These are phyloP conservation scores for Rhodotorula sp. DNA, from an alignment of 1,284 basidiomycete species.

Conservation along the genomic window DNA sequence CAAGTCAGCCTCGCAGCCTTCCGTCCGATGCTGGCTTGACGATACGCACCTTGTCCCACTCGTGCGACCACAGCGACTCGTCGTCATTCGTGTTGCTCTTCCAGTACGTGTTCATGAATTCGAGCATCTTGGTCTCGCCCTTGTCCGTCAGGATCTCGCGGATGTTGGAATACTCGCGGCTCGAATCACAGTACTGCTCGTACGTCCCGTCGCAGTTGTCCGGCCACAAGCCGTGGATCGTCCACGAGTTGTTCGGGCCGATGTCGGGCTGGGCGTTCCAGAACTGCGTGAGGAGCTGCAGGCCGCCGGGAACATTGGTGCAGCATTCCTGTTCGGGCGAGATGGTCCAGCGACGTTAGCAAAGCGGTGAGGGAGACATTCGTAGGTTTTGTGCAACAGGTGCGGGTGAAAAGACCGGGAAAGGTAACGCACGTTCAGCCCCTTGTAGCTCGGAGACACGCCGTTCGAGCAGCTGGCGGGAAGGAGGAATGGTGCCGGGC, in stretches of 20 bases:
- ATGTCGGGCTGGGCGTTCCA: slow-evolving; percentile 61
- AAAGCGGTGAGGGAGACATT: not conserved
- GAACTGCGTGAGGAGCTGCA: slow-evolving; percentile 55
- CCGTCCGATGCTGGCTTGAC: not conserved
- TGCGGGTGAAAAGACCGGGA: not conserved
- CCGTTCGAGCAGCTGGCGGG: slow-evolving; percentile 1
- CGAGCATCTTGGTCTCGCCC: slow-evolving; percentile 64
- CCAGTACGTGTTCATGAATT: slow-evolving; percentile 62
- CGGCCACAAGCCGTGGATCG: slow-evolving; percentile 50
- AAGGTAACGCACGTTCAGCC: not conserved
- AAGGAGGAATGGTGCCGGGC: slow-evolving; percentile 62
- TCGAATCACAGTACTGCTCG: slow-evolving; percentile 64
- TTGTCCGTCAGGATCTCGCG: slow-evolving; percentile 61
- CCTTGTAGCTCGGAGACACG: not conserved
- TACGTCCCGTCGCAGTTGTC: slow-evolving; percentile 69
- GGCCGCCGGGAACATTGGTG: slow-evolving; percentile 55
- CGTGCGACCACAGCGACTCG: slow-evolving; percentile 49
- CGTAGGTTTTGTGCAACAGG: not conserved
- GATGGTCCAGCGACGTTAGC: too few relatives aligned
- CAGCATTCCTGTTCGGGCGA: slow-evolving; percentile 52
- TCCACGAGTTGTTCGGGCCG: slow-evolving; percentile 67
- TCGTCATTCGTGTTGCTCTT: slow-evolving; percentile 48
- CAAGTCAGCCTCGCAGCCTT: too few relatives aligned
- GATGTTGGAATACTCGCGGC: slow-evolving; percentile 65
- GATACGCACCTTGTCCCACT: slow-evolving; percentile 58